Base-by-base conservation (phyloP, 306 rosid genomes). In the Ochetophila trinervis region DNA sequence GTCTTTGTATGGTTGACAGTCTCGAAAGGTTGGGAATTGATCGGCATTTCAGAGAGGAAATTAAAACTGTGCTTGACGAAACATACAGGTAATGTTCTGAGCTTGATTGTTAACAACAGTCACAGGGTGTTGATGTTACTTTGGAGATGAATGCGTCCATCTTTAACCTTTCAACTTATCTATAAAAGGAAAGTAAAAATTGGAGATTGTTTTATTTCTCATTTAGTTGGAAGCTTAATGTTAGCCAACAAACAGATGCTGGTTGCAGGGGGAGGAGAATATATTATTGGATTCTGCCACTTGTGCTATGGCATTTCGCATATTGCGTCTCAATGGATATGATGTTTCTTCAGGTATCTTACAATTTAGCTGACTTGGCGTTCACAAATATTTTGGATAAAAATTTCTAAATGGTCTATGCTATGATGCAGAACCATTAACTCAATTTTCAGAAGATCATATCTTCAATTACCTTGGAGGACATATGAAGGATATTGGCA, bases 241-340 rank as follows among this genome's bases (percentile, higher is more conserved):
- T 20, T 72, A 63, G 30, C 69, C 52, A 40, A 55, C 42, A 57
- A 74, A 61, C 86, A 91, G 96, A 62, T 66, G 27, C 72, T 89
- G 92, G 92, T 61, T 70, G 52, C 86, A 76, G 60, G 89, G 83
- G 23, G 88, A 62, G 8, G 95, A 91, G 79, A 79, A 84, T 53
- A 75, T 91, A 73, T 80, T 85, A 54, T 74, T 83, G 59, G 95
- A 89, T 53, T 69, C 89, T 35, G 76, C 90, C 36, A 87, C 86
- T 20, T 85, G 92, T 57, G 95, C 96, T 36, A 73, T 85, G 82
- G 95, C 98, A 57, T 91, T 91, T 71, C 92, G 89, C 17, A 40
- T 89, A 23, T 68, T 89, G 65, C 85, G 89, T 21, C 63, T 83
- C 24, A 67, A 82, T 66, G 92, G 88, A 70, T 91, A 84, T 68